Conservation (phyloP, 2,329 filamentous ascomycete genomes). For the Colletotrichum echinochloae region DNA sequence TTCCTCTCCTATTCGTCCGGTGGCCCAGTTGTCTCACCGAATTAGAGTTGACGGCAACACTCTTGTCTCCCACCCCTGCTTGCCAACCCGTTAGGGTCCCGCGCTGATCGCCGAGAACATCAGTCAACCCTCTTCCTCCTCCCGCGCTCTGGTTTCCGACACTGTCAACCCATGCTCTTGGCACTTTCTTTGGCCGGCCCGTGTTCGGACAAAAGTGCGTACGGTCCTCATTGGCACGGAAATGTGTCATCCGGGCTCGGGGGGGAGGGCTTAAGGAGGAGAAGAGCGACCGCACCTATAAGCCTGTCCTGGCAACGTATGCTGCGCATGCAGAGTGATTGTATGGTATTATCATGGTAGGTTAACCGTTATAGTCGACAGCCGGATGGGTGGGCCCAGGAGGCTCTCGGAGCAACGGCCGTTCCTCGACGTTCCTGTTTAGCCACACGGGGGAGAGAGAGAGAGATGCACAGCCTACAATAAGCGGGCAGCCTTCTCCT, state of each 20-base stretch:
- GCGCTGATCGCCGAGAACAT: slow-evolving; percentile 28
- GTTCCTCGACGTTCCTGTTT: neutral
- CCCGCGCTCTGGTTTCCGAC: neutral
- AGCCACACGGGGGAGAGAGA: neutral
- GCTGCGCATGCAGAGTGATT: neutral
- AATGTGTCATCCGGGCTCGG: neutral
- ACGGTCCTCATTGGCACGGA: neutral
- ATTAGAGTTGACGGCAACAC: slow-evolving; percentile 25
- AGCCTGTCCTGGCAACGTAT: no score
- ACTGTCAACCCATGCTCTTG: slow-evolving; percentile 28
- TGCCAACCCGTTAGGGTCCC: slow-evolving; percentile 1
- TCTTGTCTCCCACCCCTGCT: slow-evolving; percentile 20
- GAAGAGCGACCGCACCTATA: neutral
- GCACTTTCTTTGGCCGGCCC: slow-evolving; percentile 13
- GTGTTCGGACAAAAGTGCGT: slow-evolving; percentile 11
- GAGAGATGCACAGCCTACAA: no score
- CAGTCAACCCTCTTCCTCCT: slow-evolving; percentile 6
- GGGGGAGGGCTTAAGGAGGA: no score
- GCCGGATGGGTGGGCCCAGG: no score
- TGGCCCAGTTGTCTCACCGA: neutral
- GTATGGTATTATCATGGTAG: neutral
- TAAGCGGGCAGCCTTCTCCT: neutral
- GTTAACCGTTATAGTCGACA: neutral
- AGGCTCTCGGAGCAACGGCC: no score
- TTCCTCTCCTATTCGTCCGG: neutral